Percentiles rank a stretch among this genome's conserved stretches.
phyloP scores from a whole-genome alignment of 108 stramenopile genomes.

The Thalassiosira profunda region DNA sequence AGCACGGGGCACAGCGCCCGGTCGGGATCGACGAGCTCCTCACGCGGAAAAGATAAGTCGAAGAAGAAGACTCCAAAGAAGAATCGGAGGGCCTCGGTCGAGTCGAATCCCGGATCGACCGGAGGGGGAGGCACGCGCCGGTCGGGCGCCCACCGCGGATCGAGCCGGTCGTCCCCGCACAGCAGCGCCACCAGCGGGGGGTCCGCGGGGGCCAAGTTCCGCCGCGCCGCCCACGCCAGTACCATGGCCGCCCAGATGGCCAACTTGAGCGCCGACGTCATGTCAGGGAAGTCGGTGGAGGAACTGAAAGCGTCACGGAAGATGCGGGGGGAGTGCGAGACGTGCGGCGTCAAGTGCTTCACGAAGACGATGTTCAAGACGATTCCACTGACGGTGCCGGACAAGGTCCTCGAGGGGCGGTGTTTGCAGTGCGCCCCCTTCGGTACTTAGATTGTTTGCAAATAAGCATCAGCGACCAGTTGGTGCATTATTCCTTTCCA shows the following conservation, averaged over 20 bases:
- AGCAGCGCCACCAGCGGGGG: background rate
- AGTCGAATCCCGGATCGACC: background rate
- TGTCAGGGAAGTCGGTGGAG: background rate
- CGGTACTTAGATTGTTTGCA: background rate
- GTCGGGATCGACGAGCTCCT: background rate
- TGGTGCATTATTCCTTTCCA: background rate
- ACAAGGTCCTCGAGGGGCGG: slow-evolving; percentile 5
- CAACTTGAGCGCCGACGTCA: slow-evolving; percentile 1
- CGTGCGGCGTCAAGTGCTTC: slow-evolving; percentile 13
- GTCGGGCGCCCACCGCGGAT: background rate
- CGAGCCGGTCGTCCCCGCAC: background rate
- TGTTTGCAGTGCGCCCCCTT: slow-evolving; percentile 3
- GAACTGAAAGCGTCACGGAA: background rate
- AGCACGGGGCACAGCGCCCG: too few relatives aligned
- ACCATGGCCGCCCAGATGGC: background rate
- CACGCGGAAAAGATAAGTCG: background rate
- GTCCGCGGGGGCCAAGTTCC: background rate
- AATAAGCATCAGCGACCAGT: too few relatives aligned
- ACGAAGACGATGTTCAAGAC: slow-evolving; percentile 11
- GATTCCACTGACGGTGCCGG: slow-evolving; percentile 4
- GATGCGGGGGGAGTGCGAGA: background rate
- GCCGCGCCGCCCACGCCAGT: background rate
- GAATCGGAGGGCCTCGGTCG: background rate
- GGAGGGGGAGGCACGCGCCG: background rate
- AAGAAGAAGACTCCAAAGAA: background rate